Conservation (phyloP, 2,329 filamentous ascomycete genomes). For the Colletotrichum sp. region DNA sequence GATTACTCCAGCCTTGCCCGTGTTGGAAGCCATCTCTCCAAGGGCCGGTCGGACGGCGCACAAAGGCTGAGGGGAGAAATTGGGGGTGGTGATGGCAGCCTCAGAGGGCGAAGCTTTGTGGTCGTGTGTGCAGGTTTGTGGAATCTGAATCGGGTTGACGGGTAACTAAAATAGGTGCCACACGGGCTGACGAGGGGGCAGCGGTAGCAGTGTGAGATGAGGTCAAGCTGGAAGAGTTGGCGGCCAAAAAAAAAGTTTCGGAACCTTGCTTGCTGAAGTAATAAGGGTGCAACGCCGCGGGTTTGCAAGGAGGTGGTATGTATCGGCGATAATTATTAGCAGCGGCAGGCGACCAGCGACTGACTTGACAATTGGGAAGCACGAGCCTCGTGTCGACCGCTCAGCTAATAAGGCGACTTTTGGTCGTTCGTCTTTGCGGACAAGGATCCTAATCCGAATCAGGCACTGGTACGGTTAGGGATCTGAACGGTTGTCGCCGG, state of each 20-base stretch:
- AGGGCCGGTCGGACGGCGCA: not conserved
- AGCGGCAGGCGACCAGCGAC: not conserved
- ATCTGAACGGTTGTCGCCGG: not conserved
- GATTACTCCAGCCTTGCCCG: slow-evolving; percentile 63
- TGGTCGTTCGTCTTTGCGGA: not conserved
- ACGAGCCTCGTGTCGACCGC: not conserved
- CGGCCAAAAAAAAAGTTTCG: slow-evolving; percentile 10
- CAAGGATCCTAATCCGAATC: not conserved
- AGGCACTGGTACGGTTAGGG: not conserved
- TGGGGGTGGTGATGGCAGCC: slow-evolving; percentile 12
- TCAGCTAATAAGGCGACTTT: not conserved
- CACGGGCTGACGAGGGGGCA: slow-evolving; percentile 13
- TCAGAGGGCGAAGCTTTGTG: slow-evolving; percentile 13
- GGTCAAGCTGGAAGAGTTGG: not conserved
- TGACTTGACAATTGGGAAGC: not conserved
- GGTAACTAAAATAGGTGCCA: slow-evolving; percentile 22
- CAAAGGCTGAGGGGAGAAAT: not conserved
- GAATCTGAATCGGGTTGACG: slow-evolving; percentile 17
- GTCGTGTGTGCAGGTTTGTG: slow-evolving; percentile 19
- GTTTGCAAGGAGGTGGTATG: not conserved
- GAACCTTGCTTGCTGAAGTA: slow-evolving; percentile 20
- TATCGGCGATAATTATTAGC: not conserved
- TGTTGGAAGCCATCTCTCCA: slow-evolving; percentile 42
- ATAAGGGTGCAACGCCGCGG: not conserved
- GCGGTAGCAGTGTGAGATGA: not conserved